These are phyloP conservation scores for Lactarius sp. DNA, from an alignment of 768 basidiomycete genomes.

Conservation along the genomic window DNA sequence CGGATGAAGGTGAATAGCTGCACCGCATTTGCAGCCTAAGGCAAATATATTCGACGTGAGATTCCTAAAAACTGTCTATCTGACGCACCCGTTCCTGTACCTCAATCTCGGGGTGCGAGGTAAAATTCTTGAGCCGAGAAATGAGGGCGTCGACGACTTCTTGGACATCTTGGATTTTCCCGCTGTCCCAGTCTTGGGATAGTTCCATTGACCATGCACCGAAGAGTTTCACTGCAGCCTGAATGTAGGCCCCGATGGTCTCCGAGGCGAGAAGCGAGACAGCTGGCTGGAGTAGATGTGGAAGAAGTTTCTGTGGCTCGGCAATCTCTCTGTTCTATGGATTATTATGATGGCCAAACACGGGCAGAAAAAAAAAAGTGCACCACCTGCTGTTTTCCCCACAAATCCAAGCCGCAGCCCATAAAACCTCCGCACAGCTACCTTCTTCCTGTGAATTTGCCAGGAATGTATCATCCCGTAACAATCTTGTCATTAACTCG, in stretches of 20 bases:
- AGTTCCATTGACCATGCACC: constrained; percentile 77
- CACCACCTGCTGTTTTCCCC: constrained; percentile 85
- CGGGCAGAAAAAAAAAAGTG: background rate
- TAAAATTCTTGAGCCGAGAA: constrained; percentile 53
- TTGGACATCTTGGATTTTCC: constrained; percentile 60
- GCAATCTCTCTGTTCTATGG: constrained; percentile 55
- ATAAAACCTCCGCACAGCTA: constrained; percentile 79
- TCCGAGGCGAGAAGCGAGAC: constrained; percentile 55
- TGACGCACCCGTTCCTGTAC: constrained; percentile 83
- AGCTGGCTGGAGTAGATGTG: constrained; percentile 60
- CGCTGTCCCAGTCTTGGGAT: constrained; percentile 72
- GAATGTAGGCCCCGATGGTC: constrained; percentile 74
- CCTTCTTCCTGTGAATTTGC: constrained; percentile 61
- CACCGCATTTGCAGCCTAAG: constrained; percentile 73
- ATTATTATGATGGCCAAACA: background rate
- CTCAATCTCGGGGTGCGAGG: constrained; percentile 66
- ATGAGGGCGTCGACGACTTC: constrained; percentile 58
- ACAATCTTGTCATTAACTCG: constrained; percentile 72
- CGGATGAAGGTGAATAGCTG: constrained; percentile 73
- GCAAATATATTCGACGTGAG: constrained; percentile 11
- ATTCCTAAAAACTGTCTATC: constrained; percentile 1
- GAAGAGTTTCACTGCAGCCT: constrained; percentile 81
- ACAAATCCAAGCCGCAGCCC: constrained; percentile 95
- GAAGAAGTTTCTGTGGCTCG: constrained; percentile 69
- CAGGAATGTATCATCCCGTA: constrained; percentile 74